These are phyloP conservation scores for Alternaria conjuncta DNA, from an alignment of 2,329 filamentous ascomycete species.

Conservation along the genomic window DNA sequence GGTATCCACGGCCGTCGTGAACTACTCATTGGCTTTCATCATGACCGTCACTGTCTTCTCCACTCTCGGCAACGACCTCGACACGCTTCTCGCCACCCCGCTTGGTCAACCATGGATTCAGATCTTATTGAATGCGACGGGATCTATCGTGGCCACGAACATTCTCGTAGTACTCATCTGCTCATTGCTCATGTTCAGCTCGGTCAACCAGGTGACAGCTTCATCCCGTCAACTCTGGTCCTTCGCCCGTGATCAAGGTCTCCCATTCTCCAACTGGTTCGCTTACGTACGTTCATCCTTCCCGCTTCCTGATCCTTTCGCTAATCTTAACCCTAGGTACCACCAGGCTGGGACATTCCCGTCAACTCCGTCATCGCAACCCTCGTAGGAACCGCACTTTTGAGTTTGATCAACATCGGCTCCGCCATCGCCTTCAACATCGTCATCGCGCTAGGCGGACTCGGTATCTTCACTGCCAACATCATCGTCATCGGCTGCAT, in stretches of 20 bases:
- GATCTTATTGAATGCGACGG: slow-evolving; percentile 27
- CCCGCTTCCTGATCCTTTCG: background rate
- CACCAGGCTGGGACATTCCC: slow-evolving; percentile 25
- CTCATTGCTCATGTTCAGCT: background rate
- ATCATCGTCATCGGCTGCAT: slow-evolving; percentile 54
- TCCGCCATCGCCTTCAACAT: slow-evolving; percentile 29
- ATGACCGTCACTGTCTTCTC: slow-evolving; percentile 29
- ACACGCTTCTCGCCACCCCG: slow-evolving; percentile 8
- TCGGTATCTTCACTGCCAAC: slow-evolving; percentile 16
- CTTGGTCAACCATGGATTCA: slow-evolving; percentile 27
- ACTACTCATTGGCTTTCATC: slow-evolving; percentile 42
- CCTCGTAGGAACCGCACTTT: slow-evolving; percentile 18
- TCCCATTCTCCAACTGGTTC: slow-evolving; percentile 24
- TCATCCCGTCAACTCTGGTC: slow-evolving; percentile 36
- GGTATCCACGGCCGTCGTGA: slow-evolving; percentile 42
- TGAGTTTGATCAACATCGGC: slow-evolving; percentile 35
- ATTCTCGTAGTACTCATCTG: slow-evolving; percentile 20
- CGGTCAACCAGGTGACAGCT: slow-evolving; percentile 17
- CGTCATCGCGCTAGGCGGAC: slow-evolving; percentile 16
- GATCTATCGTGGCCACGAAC: slow-evolving; percentile 21
- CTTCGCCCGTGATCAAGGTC: slow-evolving; percentile 35
- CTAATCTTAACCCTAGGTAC: slow-evolving; percentile 14
- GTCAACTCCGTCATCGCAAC: slow-evolving; percentile 29
- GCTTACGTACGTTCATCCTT: slow-evolving; percentile 16
- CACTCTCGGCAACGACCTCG: background rate